phyloP scores from a whole-genome alignment of 2,329 filamentous ascomycete genomes.

The Raffaelea albimanens region DNA sequence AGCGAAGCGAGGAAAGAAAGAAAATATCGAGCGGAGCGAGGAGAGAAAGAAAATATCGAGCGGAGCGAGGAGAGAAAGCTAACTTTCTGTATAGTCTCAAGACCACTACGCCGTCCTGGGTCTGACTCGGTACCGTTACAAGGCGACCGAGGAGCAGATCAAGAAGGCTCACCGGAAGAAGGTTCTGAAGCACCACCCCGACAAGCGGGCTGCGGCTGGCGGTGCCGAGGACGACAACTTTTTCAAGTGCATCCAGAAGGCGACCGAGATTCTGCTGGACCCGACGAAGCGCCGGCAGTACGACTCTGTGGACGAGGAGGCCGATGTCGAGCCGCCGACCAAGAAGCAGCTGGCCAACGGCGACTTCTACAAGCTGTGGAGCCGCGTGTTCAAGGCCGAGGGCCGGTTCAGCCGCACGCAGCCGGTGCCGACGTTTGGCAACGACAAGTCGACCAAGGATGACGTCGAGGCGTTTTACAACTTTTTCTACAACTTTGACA shows the following conservation, averaged over 20 bases:
- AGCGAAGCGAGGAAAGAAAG: neutral
- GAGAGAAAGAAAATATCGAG: neutral
- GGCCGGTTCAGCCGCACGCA: slow-evolving; percentile 85
- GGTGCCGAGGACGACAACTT: slow-evolving; percentile 89
- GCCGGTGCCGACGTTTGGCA: slow-evolving; percentile 79
- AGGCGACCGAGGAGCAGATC: slow-evolving; percentile 95
- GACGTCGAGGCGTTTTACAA: slow-evolving; percentile 96
- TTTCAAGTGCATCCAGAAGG: slow-evolving; percentile 99
- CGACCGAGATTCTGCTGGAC: slow-evolving; percentile 86
- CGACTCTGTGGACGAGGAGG: slow-evolving; percentile 91
- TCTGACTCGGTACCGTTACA: slow-evolving; percentile 82
- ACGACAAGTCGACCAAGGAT: slow-evolving; percentile 75
- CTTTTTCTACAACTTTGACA: slow-evolving; percentile 99
- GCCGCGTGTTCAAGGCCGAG: slow-evolving; percentile 81
- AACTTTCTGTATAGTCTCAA: slow-evolving; percentile 52
- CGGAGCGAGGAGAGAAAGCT: neutral
- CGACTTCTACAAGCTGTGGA: slow-evolving; percentile 95
- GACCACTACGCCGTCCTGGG: slow-evolving; percentile 97
- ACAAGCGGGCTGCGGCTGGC: slow-evolving; percentile 93
- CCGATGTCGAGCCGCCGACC: slow-evolving; percentile 81
- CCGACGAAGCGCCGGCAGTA: slow-evolving; percentile 88
- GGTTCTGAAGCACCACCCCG: slow-evolving; percentile 96
- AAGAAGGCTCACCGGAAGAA: slow-evolving; percentile 99
- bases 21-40: neutral
- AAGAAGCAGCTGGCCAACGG: slow-evolving; percentile 84